Evolutionary conservation across 1,284 basidiomycete species (phyloP), one percentile per base, ranked within the genome.

Genomic region (Irpex rosettiformis): DNA sequence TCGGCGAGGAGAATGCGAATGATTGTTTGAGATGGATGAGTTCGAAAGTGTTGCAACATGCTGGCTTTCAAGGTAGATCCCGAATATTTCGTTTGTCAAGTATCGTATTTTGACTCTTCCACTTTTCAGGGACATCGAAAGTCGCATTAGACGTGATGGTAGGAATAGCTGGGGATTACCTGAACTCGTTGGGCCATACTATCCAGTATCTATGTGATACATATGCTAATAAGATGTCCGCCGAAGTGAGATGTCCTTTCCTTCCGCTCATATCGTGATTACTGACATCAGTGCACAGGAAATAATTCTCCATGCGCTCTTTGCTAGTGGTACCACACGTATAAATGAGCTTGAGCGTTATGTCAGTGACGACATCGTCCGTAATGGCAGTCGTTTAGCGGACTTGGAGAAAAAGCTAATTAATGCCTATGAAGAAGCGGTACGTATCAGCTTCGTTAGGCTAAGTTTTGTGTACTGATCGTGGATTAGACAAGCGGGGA

Each of bases 341-440:
- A 77, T 94, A 11, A 79, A 84, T 57, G 86, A 91, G 61, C 80
- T 98, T 0, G 92, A 96, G 67, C 79, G 86, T 21, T 96, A 98
- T 71, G 85, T 98, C 69, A 84, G 84, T 54, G 94, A 98, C 67
- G 96, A 98, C 65, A 83, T 98, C 48, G 79, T 94, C 66, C 82
- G 93, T 52, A 90, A 96, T 67, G 91, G 93, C 2, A 73, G 78
- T 24, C 85, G 93, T 55, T 75, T 98, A 43, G 69, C 74, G 2
- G 94, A 96, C 43, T 77, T 96, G 55, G 88, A 94, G 72, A 89
- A 91, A 77, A 96, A 95, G 74, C 81, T 97, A 29, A 80, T 87
- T 51, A 80, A 84, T 40, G 89, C 91, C 0, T 95, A 95, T 73
- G 81, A 85, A 33, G 96, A 96, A 66, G 82, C 86, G 57, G 85